These are phyloP conservation scores for Leptosphaerulina australis DNA, from an alignment of 2,329 filamentous ascomycete species.

Conservation along the genomic window DNA sequence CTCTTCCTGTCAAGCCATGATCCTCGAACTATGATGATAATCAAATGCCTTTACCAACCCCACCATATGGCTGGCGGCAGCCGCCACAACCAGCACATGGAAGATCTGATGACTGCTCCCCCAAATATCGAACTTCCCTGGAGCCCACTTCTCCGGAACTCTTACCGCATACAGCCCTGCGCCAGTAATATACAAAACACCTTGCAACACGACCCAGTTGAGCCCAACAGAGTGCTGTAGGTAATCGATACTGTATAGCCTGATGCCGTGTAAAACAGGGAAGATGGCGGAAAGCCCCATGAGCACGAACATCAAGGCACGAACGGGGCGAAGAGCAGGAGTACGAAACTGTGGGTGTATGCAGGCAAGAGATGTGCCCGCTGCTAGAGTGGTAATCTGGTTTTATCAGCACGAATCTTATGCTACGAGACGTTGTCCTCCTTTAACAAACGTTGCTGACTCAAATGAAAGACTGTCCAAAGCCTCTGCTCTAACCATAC, in stretches of 20 bases:
- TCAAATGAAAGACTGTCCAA: background rate
- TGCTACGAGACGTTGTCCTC: background rate
- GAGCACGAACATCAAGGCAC: conserved; percentile 85
- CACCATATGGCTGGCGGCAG: conserved; percentile 79
- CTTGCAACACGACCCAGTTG: conserved; percentile 79
- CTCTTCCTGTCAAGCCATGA: too few species aligned
- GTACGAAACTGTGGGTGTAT: conserved; percentile 84
- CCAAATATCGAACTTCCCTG: conserved; percentile 85
- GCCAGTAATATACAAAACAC: conserved; percentile 81
- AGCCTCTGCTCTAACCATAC: too few species aligned
- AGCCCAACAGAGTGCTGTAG: conserved; percentile 78
- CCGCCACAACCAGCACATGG: conserved; percentile 84
- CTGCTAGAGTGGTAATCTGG: conserved; percentile 77
- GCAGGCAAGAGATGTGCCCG: conserved; percentile 77
- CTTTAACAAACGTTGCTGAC: background rate
- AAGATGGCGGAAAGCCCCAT: conserved; percentile 85
- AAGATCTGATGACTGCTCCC: conserved; percentile 97
- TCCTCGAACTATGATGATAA: conserved; percentile 65
- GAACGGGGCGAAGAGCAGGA: conserved; percentile 80
- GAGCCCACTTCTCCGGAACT: conserved; percentile 79
- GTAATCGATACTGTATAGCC: conserved; percentile 68
- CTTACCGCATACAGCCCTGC: conserved; percentile 85
- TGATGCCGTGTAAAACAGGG: conserved; percentile 78
- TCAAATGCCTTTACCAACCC: conserved; percentile 86
- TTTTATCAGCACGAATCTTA: background rate